Conservation (phyloP, 2,329 filamentous ascomycete genomes). For the Paracoccidioides lutzii region DNA sequence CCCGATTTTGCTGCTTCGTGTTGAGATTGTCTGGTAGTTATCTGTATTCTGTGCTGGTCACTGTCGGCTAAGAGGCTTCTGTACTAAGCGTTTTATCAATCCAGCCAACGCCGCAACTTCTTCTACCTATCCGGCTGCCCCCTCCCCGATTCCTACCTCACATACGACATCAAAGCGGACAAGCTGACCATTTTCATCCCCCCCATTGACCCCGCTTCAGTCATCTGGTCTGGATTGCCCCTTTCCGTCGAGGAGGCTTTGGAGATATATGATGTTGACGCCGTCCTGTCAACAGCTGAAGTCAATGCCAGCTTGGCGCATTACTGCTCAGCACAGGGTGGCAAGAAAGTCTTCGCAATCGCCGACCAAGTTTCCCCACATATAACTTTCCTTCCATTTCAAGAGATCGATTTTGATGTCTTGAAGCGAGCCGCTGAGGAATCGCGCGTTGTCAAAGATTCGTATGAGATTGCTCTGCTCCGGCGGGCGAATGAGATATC, state of each 20-base stretch:
- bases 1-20: background rate
- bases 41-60: too few relatives aligned
- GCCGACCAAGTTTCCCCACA: conserved; percentile 60
- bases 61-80: too few relatives aligned
- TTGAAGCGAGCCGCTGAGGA: conserved; percentile 64
- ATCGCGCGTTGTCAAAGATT: conserved; percentile 68
- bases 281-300: conserved; percentile 58
- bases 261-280: conserved; percentile 67
- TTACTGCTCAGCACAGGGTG: conserved; percentile 26
- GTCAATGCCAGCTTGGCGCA: conserved; percentile 59
- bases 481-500: conserved; percentile 70
- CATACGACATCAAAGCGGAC: conserved; percentile 63
- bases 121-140: conserved; percentile 86
- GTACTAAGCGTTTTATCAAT: too few relatives aligned
- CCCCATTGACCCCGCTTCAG: conserved; percentile 68
- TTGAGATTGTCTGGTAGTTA: too few relatives aligned
- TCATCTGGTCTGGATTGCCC: conserved; percentile 88
- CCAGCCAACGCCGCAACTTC: conserved; percentile 77
- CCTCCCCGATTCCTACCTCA: conserved; percentile 64
- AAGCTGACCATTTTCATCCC: conserved; percentile 83
- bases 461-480: conserved; percentile 74
- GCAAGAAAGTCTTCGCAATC: conserved; percentile 59
- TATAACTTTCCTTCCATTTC: conserved; percentile 59
- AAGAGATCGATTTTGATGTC: conserved; percentile 45
- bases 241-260: conserved; percentile 63